Percentiles rank a stretch among this genome's conserved stretches.
These are phyloP conservation scores for Thermothelomyces thermophilus DNA, from an alignment of 2,329 filamentous ascomycete genomes.

Conservation along the genomic window DNA sequence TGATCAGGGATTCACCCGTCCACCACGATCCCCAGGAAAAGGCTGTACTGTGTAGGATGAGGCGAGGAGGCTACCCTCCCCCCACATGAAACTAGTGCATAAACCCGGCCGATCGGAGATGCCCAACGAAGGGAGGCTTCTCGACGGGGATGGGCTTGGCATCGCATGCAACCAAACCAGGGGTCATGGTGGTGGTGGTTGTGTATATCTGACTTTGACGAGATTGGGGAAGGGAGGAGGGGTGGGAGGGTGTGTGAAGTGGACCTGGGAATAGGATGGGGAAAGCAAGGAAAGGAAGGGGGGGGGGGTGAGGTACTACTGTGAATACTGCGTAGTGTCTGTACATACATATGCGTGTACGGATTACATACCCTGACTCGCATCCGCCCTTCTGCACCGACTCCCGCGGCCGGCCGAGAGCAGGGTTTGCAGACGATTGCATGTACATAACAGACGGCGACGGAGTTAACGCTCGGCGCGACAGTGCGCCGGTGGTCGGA, in stretches of 20 bases:
- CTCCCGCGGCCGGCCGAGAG: constrained; percentile 12
- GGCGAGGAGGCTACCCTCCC: constrained; percentile 14
- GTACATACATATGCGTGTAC: too few relatives aligned
- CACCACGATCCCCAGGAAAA: constrained; percentile 1
- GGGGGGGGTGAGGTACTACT: background rate
- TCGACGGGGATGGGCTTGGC: constrained; percentile 10
- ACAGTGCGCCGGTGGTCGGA: constrained; percentile 15
- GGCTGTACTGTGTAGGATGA: constrained; percentile 13
- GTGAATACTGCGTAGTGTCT: too few relatives aligned
- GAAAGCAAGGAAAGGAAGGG: background rate
- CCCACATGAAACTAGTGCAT: constrained; percentile 7
- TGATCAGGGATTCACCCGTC: constrained; percentile 1
- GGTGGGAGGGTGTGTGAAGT: background rate
- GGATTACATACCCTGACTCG: too few relatives aligned
- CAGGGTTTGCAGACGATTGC: constrained; percentile 2
- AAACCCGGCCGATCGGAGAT: constrained; percentile 3
- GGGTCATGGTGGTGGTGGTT: constrained; percentile 4
- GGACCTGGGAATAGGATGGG: background rate
- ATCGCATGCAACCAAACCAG: constrained; percentile 1
- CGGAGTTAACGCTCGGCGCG: background rate
- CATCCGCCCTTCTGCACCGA: constrained; percentile 17
- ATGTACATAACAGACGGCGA: background rate
- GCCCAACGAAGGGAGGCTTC: background rate
- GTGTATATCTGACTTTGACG: too few relatives aligned
- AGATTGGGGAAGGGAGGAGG: background rate